These are phyloP conservation scores for Monosporascus ibericus DNA, from an alignment of 2,329 filamentous ascomycete species.

Conservation along the genomic window DNA sequence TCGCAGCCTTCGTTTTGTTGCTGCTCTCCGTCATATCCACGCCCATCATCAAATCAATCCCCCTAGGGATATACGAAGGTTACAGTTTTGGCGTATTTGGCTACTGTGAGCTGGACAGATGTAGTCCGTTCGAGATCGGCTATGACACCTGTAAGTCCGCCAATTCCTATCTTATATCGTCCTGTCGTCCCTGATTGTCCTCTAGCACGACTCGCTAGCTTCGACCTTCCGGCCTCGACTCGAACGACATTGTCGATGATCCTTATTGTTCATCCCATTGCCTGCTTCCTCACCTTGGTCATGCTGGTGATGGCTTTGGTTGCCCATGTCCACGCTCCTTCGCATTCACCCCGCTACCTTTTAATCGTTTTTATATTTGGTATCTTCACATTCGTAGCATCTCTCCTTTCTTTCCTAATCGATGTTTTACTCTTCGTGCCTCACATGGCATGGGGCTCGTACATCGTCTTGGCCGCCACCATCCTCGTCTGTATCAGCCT, in stretches of 20 bases:
- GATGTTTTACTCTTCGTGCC: slow-evolving; percentile 94
- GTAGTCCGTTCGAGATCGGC: slow-evolving; percentile 72
- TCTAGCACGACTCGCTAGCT: slow-evolving; percentile 29
- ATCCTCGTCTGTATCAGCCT: slow-evolving; percentile 76
- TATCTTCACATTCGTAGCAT: slow-evolving; percentile 76
- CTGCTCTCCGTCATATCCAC: slow-evolving; percentile 86
- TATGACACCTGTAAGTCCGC: slow-evolving; percentile 70
- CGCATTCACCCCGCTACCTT: slow-evolving; percentile 85
- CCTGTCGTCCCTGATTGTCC: slow-evolving; percentile 8
- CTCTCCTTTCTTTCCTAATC: slow-evolving; percentile 82
- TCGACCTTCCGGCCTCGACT: slow-evolving; percentile 49
- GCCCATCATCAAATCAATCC: slow-evolving; percentile 79
- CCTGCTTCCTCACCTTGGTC: slow-evolving; percentile 76
- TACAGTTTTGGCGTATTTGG: slow-evolving; percentile 91
- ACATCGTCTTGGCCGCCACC: slow-evolving; percentile 84
- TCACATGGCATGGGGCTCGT: slow-evolving; percentile 89
- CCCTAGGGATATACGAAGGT: slow-evolving; percentile 69
- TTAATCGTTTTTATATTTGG: slow-evolving; percentile 80
- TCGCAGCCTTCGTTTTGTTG: slow-evolving; percentile 77
- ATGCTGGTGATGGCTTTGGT: slow-evolving; percentile 74
- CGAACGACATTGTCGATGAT: slow-evolving; percentile 72
- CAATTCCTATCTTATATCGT: slow-evolving; percentile 1
- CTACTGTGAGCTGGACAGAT: slow-evolving; percentile 63
- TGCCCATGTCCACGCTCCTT: slow-evolving; percentile 80
- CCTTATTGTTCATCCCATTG: slow-evolving; percentile 87